Percentiles rank a stretch among this genome's conserved stretches.
phyloP scores from a whole-genome alignment of 768 basidiomycete species.

The Cytidiella melzeri region DNA sequence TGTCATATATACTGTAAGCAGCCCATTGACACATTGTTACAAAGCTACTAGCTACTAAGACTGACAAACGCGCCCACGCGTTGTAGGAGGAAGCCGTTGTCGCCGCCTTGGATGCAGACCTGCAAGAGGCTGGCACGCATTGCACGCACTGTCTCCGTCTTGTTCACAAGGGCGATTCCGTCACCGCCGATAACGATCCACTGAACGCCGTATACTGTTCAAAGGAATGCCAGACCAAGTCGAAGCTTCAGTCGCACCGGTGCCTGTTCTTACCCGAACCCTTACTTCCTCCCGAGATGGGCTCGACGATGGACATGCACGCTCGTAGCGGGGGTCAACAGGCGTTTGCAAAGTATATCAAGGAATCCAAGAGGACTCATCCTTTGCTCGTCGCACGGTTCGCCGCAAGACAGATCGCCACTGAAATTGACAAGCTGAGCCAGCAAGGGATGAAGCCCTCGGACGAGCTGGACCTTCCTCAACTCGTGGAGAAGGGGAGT shows the following conservation, averaged over 20 bases:
- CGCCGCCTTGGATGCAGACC: constrained; percentile 63
- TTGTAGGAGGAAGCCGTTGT: constrained; percentile 69
- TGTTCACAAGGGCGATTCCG: constrained; percentile 40
- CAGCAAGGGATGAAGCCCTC: constrained; percentile 14
- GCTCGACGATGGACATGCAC: constrained; percentile 24
- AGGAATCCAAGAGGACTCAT: constrained; percentile 37
- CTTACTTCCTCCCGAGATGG: constrained; percentile 43
- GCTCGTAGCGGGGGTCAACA: constrained; percentile 56
- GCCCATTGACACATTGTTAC: not conserved
- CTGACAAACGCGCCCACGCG: constrained; percentile 4
- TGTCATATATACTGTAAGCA: constrained; percentile 63
- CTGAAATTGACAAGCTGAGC: constrained; percentile 55
- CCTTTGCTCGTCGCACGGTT: constrained; percentile 65
- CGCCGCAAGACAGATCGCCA: constrained; percentile 63
- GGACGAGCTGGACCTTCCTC: constrained; percentile 19
- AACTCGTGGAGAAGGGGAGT: constrained; percentile 39
- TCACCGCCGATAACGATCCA: constrained; percentile 44
- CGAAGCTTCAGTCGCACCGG: constrained; percentile 55
- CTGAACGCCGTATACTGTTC: constrained; percentile 70
- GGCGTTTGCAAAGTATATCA: constrained; percentile 50
- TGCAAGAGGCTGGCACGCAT: constrained; percentile 59
- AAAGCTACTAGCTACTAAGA: too few species aligned
- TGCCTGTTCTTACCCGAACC: constrained; percentile 68
- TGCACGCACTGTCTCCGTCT: constrained; percentile 69
- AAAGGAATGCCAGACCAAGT: constrained; percentile 49